These are phyloP conservation scores for Dothiorella sarmentorum DNA, from an alignment of 2,329 filamentous ascomycete genomes.

Conservation along the genomic window DNA sequence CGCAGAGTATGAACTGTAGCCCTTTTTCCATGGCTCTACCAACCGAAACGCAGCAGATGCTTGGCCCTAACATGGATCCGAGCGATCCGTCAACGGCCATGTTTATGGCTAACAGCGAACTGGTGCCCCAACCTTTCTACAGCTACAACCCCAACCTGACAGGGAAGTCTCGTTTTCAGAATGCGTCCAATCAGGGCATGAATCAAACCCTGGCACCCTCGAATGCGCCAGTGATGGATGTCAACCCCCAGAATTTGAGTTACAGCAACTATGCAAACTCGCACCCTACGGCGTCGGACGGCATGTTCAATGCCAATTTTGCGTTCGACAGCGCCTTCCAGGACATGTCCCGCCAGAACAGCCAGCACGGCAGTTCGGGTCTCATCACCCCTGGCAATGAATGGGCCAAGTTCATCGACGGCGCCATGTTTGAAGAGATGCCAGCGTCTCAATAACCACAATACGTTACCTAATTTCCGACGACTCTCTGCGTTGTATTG, in stretches of 20 bases:
- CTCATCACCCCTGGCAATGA: slow-evolving; percentile 25
- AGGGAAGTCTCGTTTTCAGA: slow-evolving; percentile 25
- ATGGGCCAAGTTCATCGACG: slow-evolving; percentile 29
- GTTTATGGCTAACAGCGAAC: slow-evolving; percentile 46
- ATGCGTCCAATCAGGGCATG: slow-evolving; percentile 30
- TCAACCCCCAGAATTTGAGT: slow-evolving; percentile 24
- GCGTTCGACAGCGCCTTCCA: slow-evolving; percentile 14
- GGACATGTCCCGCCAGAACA: slow-evolving; percentile 22
- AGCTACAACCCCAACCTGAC: slow-evolving; percentile 45
- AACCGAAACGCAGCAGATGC: slow-evolving; percentile 52
- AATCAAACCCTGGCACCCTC: slow-evolving; percentile 40
- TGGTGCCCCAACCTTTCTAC: slow-evolving; percentile 42
- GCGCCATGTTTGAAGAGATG: slow-evolving; percentile 20
- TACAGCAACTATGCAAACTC: slow-evolving; percentile 18
- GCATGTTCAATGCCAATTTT: slow-evolving; percentile 22
- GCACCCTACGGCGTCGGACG: slow-evolving; percentile 23
- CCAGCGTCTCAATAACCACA: slow-evolving; percentile 12
- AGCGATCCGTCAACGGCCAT: slow-evolving; percentile 45
- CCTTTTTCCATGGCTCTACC: slow-evolving; percentile 51
- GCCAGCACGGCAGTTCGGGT: slow-evolving; percentile 24
- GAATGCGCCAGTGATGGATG: slow-evolving; percentile 24
- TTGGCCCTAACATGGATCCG: slow-evolving; percentile 46
- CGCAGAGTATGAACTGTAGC: slow-evolving; percentile 32
- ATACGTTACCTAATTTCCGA: too few relatives aligned
- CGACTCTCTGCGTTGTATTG: too few relatives aligned